These are phyloP conservation scores for Coemansia sp. DNA, from an alignment of 192 early-diverging fungal species.

Conservation along the genomic window DNA sequence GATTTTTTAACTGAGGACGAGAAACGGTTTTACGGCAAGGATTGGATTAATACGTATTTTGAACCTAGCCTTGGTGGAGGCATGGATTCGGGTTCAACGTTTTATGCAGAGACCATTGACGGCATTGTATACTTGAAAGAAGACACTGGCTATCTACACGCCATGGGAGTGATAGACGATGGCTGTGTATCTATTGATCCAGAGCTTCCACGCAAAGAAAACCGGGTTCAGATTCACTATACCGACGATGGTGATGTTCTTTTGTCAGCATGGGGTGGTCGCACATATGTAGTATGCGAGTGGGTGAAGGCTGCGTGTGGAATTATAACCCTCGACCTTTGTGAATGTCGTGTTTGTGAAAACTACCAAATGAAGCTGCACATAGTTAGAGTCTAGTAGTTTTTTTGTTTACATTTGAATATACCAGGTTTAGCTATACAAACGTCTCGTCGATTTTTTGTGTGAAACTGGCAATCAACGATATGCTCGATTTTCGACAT, in stretches of 20 bases:
- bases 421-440: no score
- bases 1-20: background rate
- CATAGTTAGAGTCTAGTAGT: background rate
- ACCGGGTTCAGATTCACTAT: slow-evolving; percentile 10
- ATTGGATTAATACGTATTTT: slow-evolving; percentile 6
- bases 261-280: slow-evolving; percentile 6
- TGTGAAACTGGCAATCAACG: no score
- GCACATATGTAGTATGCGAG: background rate
- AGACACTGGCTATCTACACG: background rate
- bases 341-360: background rate
- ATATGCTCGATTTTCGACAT: no score
- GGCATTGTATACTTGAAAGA: slow-evolving; percentile 5
- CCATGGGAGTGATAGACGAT: no score
- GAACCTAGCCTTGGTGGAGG: background rate
- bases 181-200: background rate
- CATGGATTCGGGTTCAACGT: background rate
- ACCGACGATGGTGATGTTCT: slow-evolving; percentile 1
- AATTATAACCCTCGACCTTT: background rate
- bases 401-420: no score
- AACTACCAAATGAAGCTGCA: background rate
- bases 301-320: background rate
- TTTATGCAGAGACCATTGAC: slow-evolving; percentile 5
- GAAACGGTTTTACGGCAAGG: background rate
- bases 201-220: slow-evolving; percentile 2
- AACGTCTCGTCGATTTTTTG: no score